Conservation (phyloP, 148 eudicot genomes). For the Silene uniflora region DNA sequence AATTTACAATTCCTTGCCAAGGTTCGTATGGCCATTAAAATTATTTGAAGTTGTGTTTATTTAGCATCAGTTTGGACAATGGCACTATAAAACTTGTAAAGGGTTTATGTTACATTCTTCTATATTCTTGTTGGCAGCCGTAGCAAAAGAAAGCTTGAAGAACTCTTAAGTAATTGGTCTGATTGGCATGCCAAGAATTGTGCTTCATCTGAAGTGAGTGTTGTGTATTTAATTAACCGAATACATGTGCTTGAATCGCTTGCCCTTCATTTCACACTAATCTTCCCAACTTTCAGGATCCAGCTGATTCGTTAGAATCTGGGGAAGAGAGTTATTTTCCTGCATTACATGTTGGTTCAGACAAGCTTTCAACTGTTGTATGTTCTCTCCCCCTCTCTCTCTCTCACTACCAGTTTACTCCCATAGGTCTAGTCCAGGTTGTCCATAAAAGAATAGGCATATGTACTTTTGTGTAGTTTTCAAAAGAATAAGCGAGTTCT, state of each 20-base stretch:
- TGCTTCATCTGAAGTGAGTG: constrained; percentile 27
- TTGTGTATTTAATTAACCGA: constrained; percentile 10
- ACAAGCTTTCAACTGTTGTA: constrained; percentile 36
- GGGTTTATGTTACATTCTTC: not conserved
- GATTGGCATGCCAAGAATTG: constrained; percentile 43
- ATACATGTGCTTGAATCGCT: not conserved
- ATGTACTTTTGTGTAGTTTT: too few relatives aligned
- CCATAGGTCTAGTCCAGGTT: not conserved
- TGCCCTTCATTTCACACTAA: not conserved
- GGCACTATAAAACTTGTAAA: not conserved
- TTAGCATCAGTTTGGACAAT: not conserved
- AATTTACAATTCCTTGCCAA: constrained; percentile 34
- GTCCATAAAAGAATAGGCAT: not conserved
- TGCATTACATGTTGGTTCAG: constrained; percentile 35
- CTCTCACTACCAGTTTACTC: not conserved
- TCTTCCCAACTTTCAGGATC: constrained; percentile 25
- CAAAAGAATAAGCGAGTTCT: too few relatives aligned
- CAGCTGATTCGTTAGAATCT: constrained; percentile 29
- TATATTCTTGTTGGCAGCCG: constrained; percentile 20
- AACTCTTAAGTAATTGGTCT: constrained; percentile 38
- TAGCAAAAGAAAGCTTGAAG: constrained; percentile 46
- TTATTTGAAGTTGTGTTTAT: not conserved
- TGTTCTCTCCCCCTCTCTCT: not conserved
- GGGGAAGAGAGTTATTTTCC: constrained; percentile 46
- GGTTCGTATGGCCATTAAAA: constrained; percentile 20